Conservation (phyloP, 352 stramenopile genomes). For the Globisporangium parvum region DNA sequence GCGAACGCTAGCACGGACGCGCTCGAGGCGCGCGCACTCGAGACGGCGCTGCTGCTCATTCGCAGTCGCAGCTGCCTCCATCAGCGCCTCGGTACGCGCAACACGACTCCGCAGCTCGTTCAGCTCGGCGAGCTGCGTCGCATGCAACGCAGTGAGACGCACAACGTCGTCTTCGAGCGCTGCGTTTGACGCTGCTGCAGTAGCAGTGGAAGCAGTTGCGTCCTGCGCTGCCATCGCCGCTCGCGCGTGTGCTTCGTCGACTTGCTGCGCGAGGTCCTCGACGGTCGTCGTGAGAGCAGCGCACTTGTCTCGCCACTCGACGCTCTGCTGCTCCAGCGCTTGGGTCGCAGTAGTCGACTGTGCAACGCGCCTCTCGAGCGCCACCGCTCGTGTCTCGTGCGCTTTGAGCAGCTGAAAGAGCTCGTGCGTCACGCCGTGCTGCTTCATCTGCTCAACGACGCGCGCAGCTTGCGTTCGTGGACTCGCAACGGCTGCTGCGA, state of each 20-base stretch:
- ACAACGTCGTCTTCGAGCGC: background rate
- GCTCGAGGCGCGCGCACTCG: background rate
- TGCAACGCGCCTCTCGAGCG: background rate
- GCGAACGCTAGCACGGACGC: background rate
- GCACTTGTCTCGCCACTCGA: no score
- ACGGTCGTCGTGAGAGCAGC: no score
- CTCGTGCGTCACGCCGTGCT: background rate
- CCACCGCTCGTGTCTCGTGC: no score
- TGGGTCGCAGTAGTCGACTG: background rate
- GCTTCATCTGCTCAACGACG: background rate
- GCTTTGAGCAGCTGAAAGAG: background rate
- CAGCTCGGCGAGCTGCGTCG: constrained; percentile 5
- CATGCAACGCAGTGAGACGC: background rate
- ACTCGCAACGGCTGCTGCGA: background rate
- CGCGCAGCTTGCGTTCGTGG: background rate
- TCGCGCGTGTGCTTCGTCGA: no score
- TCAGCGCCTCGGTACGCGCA: background rate
- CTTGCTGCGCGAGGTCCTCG: no score
- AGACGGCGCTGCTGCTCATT: background rate
- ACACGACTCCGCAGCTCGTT: constrained; percentile 2
- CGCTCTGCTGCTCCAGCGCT: background rate
- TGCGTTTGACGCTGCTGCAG: background rate
- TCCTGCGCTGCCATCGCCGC: no score
- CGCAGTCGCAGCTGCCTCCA: no score
- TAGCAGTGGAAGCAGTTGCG: background rate